Evolutionary conservation across 495 filamentous ascomycete genomes (phyloP).

Genomic region (Podospora appendiculata): DNA sequence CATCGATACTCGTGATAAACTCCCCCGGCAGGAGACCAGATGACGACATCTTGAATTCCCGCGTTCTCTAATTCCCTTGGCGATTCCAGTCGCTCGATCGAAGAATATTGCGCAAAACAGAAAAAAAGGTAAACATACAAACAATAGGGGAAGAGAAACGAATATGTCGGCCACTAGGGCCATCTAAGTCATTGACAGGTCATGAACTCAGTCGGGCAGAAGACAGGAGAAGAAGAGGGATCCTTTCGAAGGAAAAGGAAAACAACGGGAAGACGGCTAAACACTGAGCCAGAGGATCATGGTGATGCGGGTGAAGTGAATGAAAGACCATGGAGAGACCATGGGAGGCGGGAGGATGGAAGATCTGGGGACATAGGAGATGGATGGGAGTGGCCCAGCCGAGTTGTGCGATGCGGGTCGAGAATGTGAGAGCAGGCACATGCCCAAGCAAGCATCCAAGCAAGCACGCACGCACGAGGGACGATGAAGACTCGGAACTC

Average conservation of each 20-base stretch:
- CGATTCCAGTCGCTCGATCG: conserved; percentile 36
- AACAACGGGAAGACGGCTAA: conserved; percentile 22
- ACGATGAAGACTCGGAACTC: background rate
- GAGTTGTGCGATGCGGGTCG: background rate
- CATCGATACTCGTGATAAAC: conserved; percentile 36
- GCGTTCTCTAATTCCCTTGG: conserved; percentile 10
- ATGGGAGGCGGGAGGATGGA: conserved; percentile 11
- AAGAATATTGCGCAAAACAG: conserved; percentile 5
- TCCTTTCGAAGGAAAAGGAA: conserved; percentile 15
- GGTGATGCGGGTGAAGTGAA: conserved; percentile 26
- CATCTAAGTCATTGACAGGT: conserved; percentile 31
- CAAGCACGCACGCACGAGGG: background rate
- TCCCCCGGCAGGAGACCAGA: conserved; percentile 29
- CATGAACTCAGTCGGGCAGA: conserved; percentile 23
- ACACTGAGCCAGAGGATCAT: conserved; percentile 21
- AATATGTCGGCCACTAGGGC: conserved; percentile 29
- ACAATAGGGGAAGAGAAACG: conserved; percentile 20
- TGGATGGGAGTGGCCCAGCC: conserved; percentile 9
- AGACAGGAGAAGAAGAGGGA: conserved; percentile 10
- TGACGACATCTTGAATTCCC: conserved; percentile 23
- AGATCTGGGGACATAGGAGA: conserved; percentile 14
- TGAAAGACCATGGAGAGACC: conserved; percentile 11
- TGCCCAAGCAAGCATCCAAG: too few relatives aligned
- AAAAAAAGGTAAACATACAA: conserved; percentile 22
- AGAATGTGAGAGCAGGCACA: background rate